These are phyloP conservation scores for Nicotiana undulata DNA, from an alignment of 257 asterid species.

Conservation along the genomic window DNA sequence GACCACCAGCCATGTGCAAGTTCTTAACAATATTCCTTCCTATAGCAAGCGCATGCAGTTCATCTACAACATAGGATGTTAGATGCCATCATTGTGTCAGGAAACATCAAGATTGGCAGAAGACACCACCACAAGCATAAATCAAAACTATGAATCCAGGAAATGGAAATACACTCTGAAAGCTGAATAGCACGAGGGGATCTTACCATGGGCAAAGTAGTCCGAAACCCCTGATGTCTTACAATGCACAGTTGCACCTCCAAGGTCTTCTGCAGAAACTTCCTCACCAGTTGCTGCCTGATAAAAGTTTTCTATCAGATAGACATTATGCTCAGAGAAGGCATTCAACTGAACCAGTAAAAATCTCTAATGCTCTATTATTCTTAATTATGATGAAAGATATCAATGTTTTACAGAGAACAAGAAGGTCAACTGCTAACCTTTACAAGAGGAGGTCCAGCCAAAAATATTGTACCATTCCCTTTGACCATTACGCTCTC, in stretches of 20 bases:
- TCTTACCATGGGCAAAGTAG: constrained; percentile 86
- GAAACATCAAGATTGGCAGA: constrained; percentile 9
- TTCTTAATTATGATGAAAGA: not conserved
- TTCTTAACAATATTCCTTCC: constrained; percentile 91
- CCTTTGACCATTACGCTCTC: constrained; percentile 99
- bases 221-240: constrained; percentile 95
- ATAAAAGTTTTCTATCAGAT: constrained; percentile 26
- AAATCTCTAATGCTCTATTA: not conserved
- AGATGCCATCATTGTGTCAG: constrained; percentile 8
- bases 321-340: constrained; percentile 12
- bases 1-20: constrained; percentile 73
- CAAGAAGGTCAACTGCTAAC: constrained; percentile 26
- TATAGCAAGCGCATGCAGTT: constrained; percentile 80
- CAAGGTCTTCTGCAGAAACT: constrained; percentile 94
- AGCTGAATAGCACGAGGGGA: not conserved
- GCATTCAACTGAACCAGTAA: not conserved
- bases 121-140: not conserved
- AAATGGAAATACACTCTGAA: not conserved
- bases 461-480: constrained; percentile 94
- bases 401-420: not conserved
- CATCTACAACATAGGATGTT: constrained; percentile 50
- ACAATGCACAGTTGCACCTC: constrained; percentile 96
- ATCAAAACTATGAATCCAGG: not conserved
- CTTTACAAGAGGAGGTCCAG: constrained; percentile 99
- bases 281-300: constrained; percentile 99